Conservation (phyloP, 371 early-diverging fungal species). For the Mortierella sp. region DNA sequence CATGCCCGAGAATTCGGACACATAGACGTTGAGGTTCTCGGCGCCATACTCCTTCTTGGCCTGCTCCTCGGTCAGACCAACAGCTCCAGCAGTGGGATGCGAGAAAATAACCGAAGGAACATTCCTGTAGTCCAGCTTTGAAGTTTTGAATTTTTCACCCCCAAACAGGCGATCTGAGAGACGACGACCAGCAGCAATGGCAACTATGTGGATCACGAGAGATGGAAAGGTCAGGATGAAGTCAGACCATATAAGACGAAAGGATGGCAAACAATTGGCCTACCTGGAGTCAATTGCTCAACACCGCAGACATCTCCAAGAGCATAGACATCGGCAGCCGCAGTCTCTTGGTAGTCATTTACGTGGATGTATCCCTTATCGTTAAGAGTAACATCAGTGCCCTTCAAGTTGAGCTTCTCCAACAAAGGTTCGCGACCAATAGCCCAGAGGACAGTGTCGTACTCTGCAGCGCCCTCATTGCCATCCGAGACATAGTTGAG, state of each 20-base stretch:
- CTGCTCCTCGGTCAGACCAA: slow-evolving; percentile 89
- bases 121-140: slow-evolving; percentile 91
- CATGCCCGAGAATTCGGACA: slow-evolving; percentile 91
- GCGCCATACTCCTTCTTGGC: slow-evolving; percentile 81
- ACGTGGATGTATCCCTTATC: slow-evolving; percentile 76
- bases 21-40: slow-evolving; percentile 85
- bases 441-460: slow-evolving; percentile 85
- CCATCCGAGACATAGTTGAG: slow-evolving; percentile 59
- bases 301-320: slow-evolving; percentile 96
- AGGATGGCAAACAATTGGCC: not conserved
- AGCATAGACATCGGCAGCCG: slow-evolving; percentile 77
- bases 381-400: slow-evolving; percentile 71
- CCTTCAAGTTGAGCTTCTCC: slow-evolving; percentile 73
- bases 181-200: slow-evolving; percentile 95
- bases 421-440: slow-evolving; percentile 89
- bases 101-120: slow-evolving; percentile 98
- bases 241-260: not conserved
- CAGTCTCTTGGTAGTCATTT: slow-evolving; percentile 91
- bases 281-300: slow-evolving; percentile 92
- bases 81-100: slow-evolving; percentile 91
- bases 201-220: slow-evolving; percentile 58
- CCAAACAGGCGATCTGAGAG: slow-evolving; percentile 95
- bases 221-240: not conserved
- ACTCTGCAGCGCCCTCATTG: slow-evolving; percentile 56
- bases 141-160: slow-evolving; percentile 66